These are phyloP conservation scores for Hydnum rufescens DNA, from an alignment of 768 basidiomycete species.

Conservation along the genomic window DNA sequence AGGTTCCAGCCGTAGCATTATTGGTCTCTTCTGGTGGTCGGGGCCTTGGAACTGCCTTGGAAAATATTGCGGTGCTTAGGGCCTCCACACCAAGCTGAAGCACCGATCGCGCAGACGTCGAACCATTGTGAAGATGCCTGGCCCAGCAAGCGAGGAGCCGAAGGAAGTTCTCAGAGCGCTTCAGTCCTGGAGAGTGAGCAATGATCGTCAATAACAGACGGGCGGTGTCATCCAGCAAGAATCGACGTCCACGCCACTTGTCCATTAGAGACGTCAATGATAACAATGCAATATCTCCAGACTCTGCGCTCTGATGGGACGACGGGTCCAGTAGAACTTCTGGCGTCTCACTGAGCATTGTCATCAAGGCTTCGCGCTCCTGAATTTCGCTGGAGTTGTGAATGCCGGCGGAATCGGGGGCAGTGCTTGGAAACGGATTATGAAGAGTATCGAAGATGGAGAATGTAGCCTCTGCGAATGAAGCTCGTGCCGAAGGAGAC, in stretches of 20 bases:
- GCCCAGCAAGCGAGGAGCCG: constrained; percentile 36
- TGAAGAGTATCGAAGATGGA: constrained; percentile 38
- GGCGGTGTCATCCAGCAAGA: constrained; percentile 45
- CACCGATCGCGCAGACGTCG: constrained; percentile 31
- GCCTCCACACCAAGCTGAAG: constrained; percentile 53
- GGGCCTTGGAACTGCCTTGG: constrained; percentile 13
- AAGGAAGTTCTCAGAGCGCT: constrained; percentile 52
- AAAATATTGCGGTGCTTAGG: constrained; percentile 33
- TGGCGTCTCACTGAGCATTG: constrained; percentile 51
- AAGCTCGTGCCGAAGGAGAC: constrained; percentile 21
- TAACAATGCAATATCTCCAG: neutral
- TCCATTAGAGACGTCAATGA: constrained; percentile 28
- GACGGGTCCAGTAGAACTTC: constrained; percentile 33
- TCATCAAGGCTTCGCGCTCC: constrained; percentile 50
- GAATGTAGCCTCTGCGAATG: constrained; percentile 38
- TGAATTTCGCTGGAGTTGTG: constrained; percentile 39
- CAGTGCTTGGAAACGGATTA: constrained; percentile 20
- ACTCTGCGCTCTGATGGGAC: neutral
- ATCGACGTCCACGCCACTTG: constrained; percentile 30
- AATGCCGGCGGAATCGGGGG: constrained; percentile 45
- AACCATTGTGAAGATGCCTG: constrained; percentile 37
- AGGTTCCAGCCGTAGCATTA: too few relatives aligned
- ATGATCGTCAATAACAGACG: constrained; percentile 62
- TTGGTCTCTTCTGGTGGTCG: neutral
- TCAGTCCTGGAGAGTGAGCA: constrained; percentile 46